Base-by-base conservation (phyloP, 2,329 filamentous ascomycete genomes). In the Claviceps cyperi region DNA sequence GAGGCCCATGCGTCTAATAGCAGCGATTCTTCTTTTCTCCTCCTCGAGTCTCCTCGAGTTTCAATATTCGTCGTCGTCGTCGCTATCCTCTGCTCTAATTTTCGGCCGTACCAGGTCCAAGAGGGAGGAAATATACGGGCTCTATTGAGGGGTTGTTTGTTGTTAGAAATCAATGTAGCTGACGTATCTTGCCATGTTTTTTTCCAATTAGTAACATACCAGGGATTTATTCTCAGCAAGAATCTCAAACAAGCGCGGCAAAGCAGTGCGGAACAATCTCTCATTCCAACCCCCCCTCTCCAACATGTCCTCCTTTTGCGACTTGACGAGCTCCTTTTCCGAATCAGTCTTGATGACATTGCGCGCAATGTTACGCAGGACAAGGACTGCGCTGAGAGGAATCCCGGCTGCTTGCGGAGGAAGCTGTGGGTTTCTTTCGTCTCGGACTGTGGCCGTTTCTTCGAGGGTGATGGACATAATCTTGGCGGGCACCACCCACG, bases 281-380 rank as follows among this genome's bases (percentile, higher is more conserved):
- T 84, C 78, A 52, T 85, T 83, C 79, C 80, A 84, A 2, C 79
- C 76, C 43, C 69, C 68, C 51, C 72, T 73, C 41, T 72, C 74
- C 5, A 62, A 62, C n/a, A 57, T 59, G 55, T 59, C 59, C 54
- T 66, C 62, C 56, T 68, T 65, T 54, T 76, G 72, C 48, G 64
- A 56, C 59, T 76, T 76, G 46, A 73, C 57, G 3, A 78, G 64
- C 58, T 70, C 69, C 56, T 79, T 76, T 58, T 81, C 73, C 1
- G 73, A 70, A 48, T 77, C 74, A 8, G 77, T 81, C 69, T 81
- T 81, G 58, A 74, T 67, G 17, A 80, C 69, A 58, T 83, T 85
- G 55, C 74, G 75, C 13, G 86, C 86, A 53, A 92, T 78, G 61
- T 92, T 92, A 32, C 86, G 78, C 44, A 92, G 73, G 37, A 92